Conservation (phyloP, 1,284 basidiomycete species). For the Vanrija sp. region DNA sequence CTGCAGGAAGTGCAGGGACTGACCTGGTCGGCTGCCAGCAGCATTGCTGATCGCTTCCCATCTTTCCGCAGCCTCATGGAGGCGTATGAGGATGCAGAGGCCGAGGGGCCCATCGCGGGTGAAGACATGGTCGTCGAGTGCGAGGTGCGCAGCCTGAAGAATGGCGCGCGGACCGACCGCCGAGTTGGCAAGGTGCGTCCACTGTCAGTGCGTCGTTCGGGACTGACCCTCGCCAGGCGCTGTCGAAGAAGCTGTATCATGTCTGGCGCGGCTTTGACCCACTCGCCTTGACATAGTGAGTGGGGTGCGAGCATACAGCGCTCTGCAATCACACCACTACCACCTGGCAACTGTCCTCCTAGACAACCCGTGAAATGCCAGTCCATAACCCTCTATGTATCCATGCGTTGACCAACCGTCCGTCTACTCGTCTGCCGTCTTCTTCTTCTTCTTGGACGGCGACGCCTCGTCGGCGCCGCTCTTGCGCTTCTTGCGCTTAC, state of each 20-base stretch:
- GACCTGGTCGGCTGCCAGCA: slow-evolving; percentile 38
- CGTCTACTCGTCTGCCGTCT: slow-evolving; percentile 22
- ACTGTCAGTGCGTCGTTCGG: too few relatives aligned
- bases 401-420: neutral
- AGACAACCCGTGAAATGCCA: neutral
- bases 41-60: slow-evolving; percentile 31
- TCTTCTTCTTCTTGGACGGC: slow-evolving; percentile 37
- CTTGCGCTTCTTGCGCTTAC: slow-evolving; percentile 24
- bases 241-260: slow-evolving; percentile 36
- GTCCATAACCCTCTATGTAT: neutral
- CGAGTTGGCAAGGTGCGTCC: slow-evolving; percentile 33
- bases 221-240: slow-evolving; percentile 20
- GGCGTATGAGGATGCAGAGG: slow-evolving; percentile 39
- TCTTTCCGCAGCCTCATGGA: slow-evolving; percentile 41
- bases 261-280: slow-evolving; percentile 37
- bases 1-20: slow-evolving; percentile 47
- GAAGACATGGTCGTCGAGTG: slow-evolving; percentile 38
- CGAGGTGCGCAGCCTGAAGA: slow-evolving; percentile 29
- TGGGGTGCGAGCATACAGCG: too few relatives aligned
- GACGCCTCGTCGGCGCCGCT: slow-evolving; percentile 12
- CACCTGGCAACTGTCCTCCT: neutral
- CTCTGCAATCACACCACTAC: neutral
- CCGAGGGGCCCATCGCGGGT: slow-evolving; percentile 13
- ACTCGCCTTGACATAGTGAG: slow-evolving; percentile 28
- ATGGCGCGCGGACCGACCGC: slow-evolving; percentile 32